phyloP scores from a whole-genome alignment of 768 basidiomycete genomes.

The Gautieria morchelliformis region DNA sequence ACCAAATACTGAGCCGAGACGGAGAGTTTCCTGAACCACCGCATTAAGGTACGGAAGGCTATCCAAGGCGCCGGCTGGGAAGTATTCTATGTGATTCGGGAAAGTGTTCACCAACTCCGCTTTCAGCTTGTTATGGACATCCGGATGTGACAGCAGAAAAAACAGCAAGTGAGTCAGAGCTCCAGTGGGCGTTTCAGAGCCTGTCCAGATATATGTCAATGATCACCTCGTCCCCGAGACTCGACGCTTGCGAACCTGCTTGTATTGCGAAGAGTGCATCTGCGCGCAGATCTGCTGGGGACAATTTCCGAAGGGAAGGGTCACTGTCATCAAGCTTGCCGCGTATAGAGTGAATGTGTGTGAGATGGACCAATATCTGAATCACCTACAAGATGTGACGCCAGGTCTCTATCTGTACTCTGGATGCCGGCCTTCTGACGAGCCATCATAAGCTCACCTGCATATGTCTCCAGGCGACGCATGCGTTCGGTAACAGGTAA shows the following conservation, averaged over 20 bases:
- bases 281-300: background rate
- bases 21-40: slow-evolving; percentile 23
- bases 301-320: background rate
- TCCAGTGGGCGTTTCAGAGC: slow-evolving; percentile 22
- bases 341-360: no score
- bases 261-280: background rate
- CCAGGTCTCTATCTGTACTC: background rate
- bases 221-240: no score
- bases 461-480: background rate
- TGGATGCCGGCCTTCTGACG: no score
- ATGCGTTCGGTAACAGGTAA: background rate
- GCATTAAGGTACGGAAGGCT: slow-evolving; percentile 25
- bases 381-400: background rate
- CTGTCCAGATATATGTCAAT: no score
- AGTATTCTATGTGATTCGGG: background rate
- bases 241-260: no score
- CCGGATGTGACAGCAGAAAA: slow-evolving; percentile 16
- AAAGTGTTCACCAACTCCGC: slow-evolving; percentile 21
- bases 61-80: slow-evolving; percentile 12
- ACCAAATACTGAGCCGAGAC: slow-evolving; percentile 20
- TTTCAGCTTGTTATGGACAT: slow-evolving; percentile 15
- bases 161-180: slow-evolving; percentile 17
- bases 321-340: background rate
- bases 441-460: background rate
- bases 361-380: no score